phyloP scores from a whole-genome alignment of 2,329 filamentous ascomycete species.

The Orbilia quercus region DNA sequence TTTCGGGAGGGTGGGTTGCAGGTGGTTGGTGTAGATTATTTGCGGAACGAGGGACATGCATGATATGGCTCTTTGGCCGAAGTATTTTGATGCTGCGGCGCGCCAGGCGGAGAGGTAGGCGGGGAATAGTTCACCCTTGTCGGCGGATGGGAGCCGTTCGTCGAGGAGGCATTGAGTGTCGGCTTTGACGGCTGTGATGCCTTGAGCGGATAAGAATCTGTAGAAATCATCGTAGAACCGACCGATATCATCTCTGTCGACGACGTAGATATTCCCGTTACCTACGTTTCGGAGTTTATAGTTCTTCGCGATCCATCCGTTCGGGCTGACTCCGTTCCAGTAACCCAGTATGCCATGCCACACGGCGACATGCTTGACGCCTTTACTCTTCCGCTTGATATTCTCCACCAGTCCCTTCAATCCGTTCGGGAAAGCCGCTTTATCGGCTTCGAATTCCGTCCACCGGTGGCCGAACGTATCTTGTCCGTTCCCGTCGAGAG shows the following conservation, averaged over 20 bases:
- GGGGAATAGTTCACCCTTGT: slow-evolving; percentile 72
- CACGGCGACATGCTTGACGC: slow-evolving; percentile 85
- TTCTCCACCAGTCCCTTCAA: slow-evolving; percentile 76
- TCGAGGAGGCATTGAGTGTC: slow-evolving; percentile 93
- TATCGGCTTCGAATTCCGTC: slow-evolving; percentile 87
- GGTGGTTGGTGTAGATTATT: slow-evolving; percentile 72
- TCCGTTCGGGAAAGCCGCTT: slow-evolving; percentile 80
- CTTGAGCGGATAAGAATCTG: slow-evolving; percentile 76
- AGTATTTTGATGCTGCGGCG: slow-evolving; percentile 79
- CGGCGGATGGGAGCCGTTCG: slow-evolving; percentile 75
- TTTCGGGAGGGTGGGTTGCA: slow-evolving; percentile 26
- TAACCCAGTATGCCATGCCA: slow-evolving; percentile 93
- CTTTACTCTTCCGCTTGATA: slow-evolving; percentile 76
- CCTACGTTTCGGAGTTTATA: slow-evolving; percentile 78
- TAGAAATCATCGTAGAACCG: slow-evolving; percentile 94
- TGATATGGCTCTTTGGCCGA: slow-evolving; percentile 81
- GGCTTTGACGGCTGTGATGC: slow-evolving; percentile 89
- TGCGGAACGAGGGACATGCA: slow-evolving; percentile 95
- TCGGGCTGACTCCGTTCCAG: slow-evolving; percentile 86
- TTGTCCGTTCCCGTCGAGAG: slow-evolving; percentile 70
- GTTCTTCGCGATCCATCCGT: slow-evolving; percentile 76
- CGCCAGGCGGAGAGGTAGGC: slow-evolving; percentile 89
- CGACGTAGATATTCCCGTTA: slow-evolving; percentile 67
- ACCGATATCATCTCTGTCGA: slow-evolving; percentile 73
- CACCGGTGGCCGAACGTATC: slow-evolving; percentile 70